These are phyloP conservation scores for Rhodofomes roseus DNA, from an alignment of 1,284 basidiomycete genomes.

Conservation along the genomic window DNA sequence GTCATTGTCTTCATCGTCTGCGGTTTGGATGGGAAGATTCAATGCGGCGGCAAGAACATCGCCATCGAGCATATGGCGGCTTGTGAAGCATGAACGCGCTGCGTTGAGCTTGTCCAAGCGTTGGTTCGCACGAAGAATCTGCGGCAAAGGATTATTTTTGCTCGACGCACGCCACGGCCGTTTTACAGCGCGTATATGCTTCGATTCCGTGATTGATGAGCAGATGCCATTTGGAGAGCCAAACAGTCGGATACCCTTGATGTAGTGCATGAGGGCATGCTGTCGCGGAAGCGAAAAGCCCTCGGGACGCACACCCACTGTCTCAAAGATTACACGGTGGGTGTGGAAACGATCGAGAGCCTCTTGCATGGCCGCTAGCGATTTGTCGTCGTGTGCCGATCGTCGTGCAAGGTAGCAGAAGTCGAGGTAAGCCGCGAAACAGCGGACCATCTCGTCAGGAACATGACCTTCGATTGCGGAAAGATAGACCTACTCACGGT, in stretches of 20 bases:
- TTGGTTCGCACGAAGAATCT: neutral
- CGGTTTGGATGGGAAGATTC: neutral
- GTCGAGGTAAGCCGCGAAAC: slow-evolving; percentile 14
- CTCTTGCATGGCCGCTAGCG: slow-evolving; percentile 3
- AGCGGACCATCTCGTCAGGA: slow-evolving; percentile 12
- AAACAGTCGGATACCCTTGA: slow-evolving; percentile 2
- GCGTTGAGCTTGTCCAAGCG: neutral
- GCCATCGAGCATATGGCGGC: neutral
- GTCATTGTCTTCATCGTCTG: too few species aligned
- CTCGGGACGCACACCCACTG: neutral
- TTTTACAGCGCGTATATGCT: slow-evolving; percentile 2
- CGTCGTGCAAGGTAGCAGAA: slow-evolving; percentile 20
- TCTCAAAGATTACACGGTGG: neutral
- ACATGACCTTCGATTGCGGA: slow-evolving; percentile 17
- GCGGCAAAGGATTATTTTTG: neutral
- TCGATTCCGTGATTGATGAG: slow-evolving; percentile 4
- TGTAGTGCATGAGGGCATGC: slow-evolving; percentile 7
- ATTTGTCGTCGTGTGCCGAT: neutral
- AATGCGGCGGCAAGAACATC: neutral
- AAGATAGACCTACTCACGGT: slow-evolving; percentile 12
- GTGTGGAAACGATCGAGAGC: slow-evolving; percentile 1
- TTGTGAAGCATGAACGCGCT: neutral
- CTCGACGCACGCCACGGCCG: neutral
- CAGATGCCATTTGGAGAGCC: slow-evolving; percentile 4
- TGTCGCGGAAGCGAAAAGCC: slow-evolving; percentile 12